Base-by-base conservation (phyloP, 2,329 filamentous ascomycete species). In the Exophiala phaeomuriformis region DNA sequence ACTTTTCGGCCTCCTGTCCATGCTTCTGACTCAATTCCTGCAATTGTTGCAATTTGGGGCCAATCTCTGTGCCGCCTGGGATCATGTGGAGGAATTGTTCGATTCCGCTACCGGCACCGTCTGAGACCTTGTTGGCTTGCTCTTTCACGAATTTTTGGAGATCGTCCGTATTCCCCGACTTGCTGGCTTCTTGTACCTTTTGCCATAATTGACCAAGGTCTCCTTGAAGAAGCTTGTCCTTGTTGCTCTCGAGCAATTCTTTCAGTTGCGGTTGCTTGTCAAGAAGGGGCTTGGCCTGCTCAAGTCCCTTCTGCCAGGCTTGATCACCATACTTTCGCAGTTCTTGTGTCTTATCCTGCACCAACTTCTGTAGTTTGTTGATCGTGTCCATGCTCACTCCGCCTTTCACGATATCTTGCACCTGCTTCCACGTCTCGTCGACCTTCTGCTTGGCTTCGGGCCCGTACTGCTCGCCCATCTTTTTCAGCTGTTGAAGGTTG, bases 181-280 rank as follows among this genome's bases (percentile, higher is more conserved):
- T 76, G 6, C 78, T 76, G 0, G 83, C 80, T 1, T 76, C 73
- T 69, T 80, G 81, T 49, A 83, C 75, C 66, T 81, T 79, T 48
- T 81, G 71, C 64, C 84, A 84, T 0, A 88, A 68, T 61, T 87
- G 80, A 47, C 73, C 72, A 9, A 80, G 70, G 61, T 88, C 84
- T 10, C 84, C 85, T 57, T 80, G 72, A 72, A 85, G 88, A 46
- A 90, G 70, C 0, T 76, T 69, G 52, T 86, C 82, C 44, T 77
- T 75, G 68, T 90, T 90, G 64, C 85, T 74, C 72, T 88, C 84
- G 1, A 90, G 66, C 0, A 88, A 67, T 68, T 88, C 75, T 74
- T 88, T 89, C 54, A 87, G 71, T 71, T 86, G 75, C n/a, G 85
- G 84, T 68, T 81, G 86, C 76, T 88, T 88, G 61, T 89, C 85